A percentile compares a stretch with the other conserved stretches of the same genome.
Conservation (phyloP, 164 flowering plant genomes). For the Tetracentron sinense region DNA sequence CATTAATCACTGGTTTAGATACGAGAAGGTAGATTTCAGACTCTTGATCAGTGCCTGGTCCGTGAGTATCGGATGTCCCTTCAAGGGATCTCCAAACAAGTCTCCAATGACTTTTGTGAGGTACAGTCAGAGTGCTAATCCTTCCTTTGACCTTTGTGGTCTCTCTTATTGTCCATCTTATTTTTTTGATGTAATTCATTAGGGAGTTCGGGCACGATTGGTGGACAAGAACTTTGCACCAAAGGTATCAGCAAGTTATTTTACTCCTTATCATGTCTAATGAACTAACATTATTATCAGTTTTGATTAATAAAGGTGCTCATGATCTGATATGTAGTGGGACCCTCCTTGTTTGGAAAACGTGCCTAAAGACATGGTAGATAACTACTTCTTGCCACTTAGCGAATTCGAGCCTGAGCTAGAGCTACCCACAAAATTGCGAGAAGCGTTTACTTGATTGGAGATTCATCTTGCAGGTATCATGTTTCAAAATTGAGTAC, state of each 20-base stretch:
- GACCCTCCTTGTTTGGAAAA: constrained; percentile 59
- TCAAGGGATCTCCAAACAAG: constrained; percentile 44
- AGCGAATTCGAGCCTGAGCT: constrained; percentile 61
- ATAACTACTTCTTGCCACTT: constrained; percentile 47
- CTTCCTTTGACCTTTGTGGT: not conserved
- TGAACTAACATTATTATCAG: not conserved
- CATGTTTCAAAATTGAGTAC: not conserved
- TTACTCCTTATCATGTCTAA: not conserved
- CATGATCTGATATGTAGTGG: constrained; percentile 52
- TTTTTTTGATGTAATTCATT: constrained; percentile 3
- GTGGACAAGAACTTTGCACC: constrained; percentile 86
- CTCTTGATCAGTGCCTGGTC: constrained; percentile 76
- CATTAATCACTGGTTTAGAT: constrained; percentile 36
- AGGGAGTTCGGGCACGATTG: constrained; percentile 87
- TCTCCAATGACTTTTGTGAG: constrained; percentile 79
- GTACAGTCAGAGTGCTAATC: constrained; percentile 24
- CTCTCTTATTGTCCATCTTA: not conserved
- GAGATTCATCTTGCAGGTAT: not conserved
- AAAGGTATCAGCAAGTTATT: constrained; percentile 43
- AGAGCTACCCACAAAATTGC: constrained; percentile 52
- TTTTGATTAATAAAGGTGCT: not conserved
- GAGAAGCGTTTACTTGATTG: constrained; percentile 63
- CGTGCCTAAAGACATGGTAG: constrained; percentile 84
- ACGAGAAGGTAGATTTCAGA: constrained; percentile 80
- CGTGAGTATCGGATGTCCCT: constrained; percentile 79